A percentile compares a stretch with the other conserved stretches of the same genome.
Evolutionary conservation across 352 stramenopile species (phyloP).

Genomic region (Pythium vanterpoolii): DNA sequence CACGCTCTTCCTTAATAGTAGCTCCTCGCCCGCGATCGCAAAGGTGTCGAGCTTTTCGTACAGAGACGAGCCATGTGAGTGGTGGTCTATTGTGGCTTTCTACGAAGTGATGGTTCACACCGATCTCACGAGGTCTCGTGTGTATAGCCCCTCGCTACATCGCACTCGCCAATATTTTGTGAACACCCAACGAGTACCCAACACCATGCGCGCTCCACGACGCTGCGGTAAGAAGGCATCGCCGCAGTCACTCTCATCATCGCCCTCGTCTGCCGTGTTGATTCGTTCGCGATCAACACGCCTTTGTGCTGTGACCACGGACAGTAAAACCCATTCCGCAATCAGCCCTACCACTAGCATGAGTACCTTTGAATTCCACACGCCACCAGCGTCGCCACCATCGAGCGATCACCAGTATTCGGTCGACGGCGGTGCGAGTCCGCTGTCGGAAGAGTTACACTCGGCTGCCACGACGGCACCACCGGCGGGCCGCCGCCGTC

Average conservation of each 20-base stretch:
- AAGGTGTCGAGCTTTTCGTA: too few species aligned
- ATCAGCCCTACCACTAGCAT: background rate
- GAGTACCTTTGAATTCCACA: background rate
- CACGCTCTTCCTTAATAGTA: too few species aligned
- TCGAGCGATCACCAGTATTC: slow-evolving; percentile 11
- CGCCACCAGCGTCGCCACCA: slow-evolving; percentile 1
- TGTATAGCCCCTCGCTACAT: too few species aligned
- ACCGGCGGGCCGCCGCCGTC: slow-evolving; percentile 14
- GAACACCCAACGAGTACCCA: too few species aligned
- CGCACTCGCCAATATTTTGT: too few species aligned
- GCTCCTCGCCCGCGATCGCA: too few species aligned
- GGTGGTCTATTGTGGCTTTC: too few species aligned
- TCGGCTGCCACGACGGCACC: background rate
- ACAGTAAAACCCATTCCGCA: too few species aligned
- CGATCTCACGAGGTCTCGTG: too few species aligned
- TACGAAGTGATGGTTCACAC: too few species aligned
- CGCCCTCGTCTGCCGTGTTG: background rate
- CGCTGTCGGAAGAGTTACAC: background rate
- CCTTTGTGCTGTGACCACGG: too few species aligned
- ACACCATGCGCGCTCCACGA: background rate
- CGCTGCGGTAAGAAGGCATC: background rate
- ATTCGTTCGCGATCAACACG: background rate
- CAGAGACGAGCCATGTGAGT: too few species aligned
- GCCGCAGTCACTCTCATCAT: background rate
- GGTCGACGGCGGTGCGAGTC: slow-evolving; percentile 5